Base-by-base conservation (phyloP, 1,284 basidiomycete genomes). In the Trichosporon coremiiforme region DNA sequence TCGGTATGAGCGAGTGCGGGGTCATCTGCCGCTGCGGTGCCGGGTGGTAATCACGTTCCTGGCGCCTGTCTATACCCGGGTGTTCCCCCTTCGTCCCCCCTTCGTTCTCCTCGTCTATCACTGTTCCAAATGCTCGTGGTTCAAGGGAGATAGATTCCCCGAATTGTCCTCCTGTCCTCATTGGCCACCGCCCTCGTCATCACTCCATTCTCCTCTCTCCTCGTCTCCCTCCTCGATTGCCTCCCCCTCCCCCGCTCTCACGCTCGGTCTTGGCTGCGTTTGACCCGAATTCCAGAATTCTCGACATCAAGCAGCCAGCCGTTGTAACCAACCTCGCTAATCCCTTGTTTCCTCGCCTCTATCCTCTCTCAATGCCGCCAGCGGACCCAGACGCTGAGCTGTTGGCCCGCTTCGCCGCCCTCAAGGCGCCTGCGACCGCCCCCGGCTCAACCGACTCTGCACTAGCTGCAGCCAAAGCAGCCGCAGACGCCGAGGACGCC, bases 401-500 rank as follows among this genome's bases (percentile, higher is more conserved):
- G 15, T 31, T 66, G 3, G 70, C 70, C 17, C 67, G 70, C 22
- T 69, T 71, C 17, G 65, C 57, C 1, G 70, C 70, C 6, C 68
- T 71, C 33, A 36, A 55, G 9, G 66, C 69, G 4, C 69, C 69
- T 1, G 22, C 55, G 3, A 12, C 25, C n/a, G 31, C 57, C 29
- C 57, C 57, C 57, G 57, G 57, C 33, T 33, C 57, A 35, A 31
- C 57, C 13, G 57, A 33, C 31, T 20, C 57, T 17, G 29, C 57
- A 2, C 57, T 62, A 15, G 31, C 57, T 33, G 57, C 64, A 13
- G 41, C 66, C 10, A 20, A 35, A 6, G 66, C 67, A 15, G 38
- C 38, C 2, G 41, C 53, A 5, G 50, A 31, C 5, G 22, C 20
- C 35, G 66, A 62, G 17, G 29, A 62, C 15, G 29, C 29, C 57